Conservation (phyloP, 257 asterid species). For the Buddleja alternifolia region DNA sequence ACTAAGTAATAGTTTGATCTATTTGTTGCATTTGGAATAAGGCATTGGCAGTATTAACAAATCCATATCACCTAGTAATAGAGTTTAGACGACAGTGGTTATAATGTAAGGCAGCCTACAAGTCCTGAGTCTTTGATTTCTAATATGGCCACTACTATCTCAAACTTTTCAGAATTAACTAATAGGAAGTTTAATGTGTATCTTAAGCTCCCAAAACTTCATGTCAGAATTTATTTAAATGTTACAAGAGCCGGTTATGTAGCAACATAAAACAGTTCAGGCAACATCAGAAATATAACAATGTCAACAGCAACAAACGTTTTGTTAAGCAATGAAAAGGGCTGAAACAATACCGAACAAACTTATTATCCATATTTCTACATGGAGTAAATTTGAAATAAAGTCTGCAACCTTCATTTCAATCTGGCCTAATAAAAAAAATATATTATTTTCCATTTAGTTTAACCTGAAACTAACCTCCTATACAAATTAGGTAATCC, state of each 20-base stretch:
- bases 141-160: not conserved
- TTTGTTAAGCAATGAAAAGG: too few species aligned
- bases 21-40: not conserved
- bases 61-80: not conserved
- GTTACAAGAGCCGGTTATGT: not conserved
- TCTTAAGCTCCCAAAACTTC: slow-evolving; percentile 7
- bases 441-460: not conserved
- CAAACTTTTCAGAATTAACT: not conserved
- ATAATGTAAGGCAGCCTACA: not conserved
- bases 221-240: not conserved
- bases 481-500: slow-evolving; percentile 8
- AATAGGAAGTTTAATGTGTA: not conserved
- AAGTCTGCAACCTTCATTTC: not conserved
- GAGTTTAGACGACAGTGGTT: slow-evolving; percentile 1
- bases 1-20: too few species aligned
- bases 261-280: not conserved
- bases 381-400: not conserved
- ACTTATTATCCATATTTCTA: not conserved
- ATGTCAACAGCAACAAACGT: not conserved
- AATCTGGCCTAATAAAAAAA: not conserved
- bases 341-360: not conserved
- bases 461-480: slow-evolving; percentile 12
- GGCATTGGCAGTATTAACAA: too few species aligned
- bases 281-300: not conserved
- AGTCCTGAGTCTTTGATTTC: slow-evolving; percentile 3